These are phyloP conservation scores for Blastomyces parvus DNA, from an alignment of 2,329 filamentous ascomycete species.

Conservation along the genomic window DNA sequence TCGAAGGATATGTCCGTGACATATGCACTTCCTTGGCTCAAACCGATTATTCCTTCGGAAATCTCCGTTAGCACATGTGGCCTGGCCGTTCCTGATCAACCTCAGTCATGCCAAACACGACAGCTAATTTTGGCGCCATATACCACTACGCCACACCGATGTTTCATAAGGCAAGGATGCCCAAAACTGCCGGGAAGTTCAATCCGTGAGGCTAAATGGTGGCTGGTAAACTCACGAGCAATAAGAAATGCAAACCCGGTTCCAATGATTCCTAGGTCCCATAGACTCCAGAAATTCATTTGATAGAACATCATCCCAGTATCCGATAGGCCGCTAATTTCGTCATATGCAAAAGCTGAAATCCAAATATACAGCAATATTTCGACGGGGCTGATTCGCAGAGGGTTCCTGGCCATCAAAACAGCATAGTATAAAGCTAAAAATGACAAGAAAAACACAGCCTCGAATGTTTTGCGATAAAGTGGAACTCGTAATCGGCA, in stretches of 20 bases:
- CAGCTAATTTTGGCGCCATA: background rate
- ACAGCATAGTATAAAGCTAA: constrained; percentile 79
- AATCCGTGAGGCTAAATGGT: constrained; percentile 13
- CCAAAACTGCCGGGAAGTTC: background rate
- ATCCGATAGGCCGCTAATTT: constrained; percentile 73
- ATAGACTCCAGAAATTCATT: constrained; percentile 71
- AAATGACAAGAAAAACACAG: constrained; percentile 68
- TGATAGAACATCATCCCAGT: constrained; percentile 80
- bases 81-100: background rate
- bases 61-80: constrained; percentile 1
- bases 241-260: constrained; percentile 63
- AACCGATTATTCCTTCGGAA: constrained; percentile 53
- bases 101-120: background rate
- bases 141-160: background rate
- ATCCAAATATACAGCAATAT: constrained; percentile 75
- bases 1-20: constrained; percentile 78
- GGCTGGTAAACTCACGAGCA: constrained; percentile 47
- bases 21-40: constrained; percentile 49
- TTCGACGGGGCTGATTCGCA: constrained; percentile 58
- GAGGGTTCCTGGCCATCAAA: constrained; percentile 60
- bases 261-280: constrained; percentile 63
- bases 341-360: constrained; percentile 77
- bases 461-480: constrained; percentile 77
- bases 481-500: constrained; percentile 68
- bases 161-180: background rate